phyloP scores from a whole-genome alignment of 1,284 basidiomycete genomes.

The Wolfiporia cocos region DNA sequence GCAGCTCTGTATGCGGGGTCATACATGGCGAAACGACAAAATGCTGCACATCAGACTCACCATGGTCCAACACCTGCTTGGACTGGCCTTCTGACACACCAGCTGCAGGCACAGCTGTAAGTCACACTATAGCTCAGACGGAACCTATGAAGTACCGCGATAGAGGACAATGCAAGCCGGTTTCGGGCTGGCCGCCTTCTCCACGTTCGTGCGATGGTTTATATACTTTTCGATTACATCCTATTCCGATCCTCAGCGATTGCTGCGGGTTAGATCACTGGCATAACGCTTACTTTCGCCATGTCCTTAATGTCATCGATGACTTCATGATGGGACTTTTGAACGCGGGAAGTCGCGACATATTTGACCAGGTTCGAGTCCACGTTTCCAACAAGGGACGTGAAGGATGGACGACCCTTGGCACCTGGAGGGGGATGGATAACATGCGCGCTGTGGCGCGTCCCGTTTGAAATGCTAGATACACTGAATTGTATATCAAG shows the following conservation, averaged over 20 bases:
- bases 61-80: conserved; percentile 54
- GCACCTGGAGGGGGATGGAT: conserved; percentile 74
- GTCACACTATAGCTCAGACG: not conserved
- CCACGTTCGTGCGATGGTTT: conserved; percentile 43
- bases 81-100: conserved; percentile 81
- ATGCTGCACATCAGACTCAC: conserved; percentile 25
- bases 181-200: conserved; percentile 41
- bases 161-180: conserved; percentile 72
- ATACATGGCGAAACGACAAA: not conserved
- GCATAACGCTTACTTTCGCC: conserved; percentile 50
- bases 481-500: not conserved
- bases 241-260: conserved; percentile 22
- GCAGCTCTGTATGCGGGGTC: conserved; percentile 43
- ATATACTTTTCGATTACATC: conserved; percentile 50
- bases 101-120: conserved; percentile 34
- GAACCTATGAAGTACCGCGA: conserved; percentile 40
- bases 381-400: conserved; percentile 67
- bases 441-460: conserved; percentile 69
- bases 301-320: conserved; percentile 71
- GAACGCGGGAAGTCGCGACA: conserved; percentile 51
- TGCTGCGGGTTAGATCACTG: not conserved
- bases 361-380: conserved; percentile 57
- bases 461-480: not conserved
- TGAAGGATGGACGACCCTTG: conserved; percentile 67
- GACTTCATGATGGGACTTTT: conserved; percentile 65